Evolutionary conservation across 208 protist genomes (phyloP).

Genomic region (Wallacemonas rigidus): DNA sequence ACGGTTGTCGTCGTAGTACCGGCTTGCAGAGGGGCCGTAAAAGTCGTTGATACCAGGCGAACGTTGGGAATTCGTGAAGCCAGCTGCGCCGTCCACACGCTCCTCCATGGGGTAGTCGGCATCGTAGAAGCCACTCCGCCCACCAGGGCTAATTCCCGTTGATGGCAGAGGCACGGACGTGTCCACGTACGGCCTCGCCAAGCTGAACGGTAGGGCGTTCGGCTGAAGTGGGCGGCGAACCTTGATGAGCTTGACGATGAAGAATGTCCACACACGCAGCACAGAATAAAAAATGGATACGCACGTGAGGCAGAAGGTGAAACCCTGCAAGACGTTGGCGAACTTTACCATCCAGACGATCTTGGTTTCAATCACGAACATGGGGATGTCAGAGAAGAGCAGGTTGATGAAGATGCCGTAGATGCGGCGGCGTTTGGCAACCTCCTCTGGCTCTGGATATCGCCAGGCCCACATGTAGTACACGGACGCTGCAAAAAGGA

Average conservation of each 20-base stretch:
- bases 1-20: conserved; percentile 25
- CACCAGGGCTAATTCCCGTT: conserved; percentile 4
- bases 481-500: conserved; percentile 70
- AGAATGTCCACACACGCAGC: conserved; percentile 82
- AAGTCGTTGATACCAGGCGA: conserved; percentile 13
- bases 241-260: conserved; percentile 86
- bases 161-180: conserved; percentile 4
- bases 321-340: conserved; percentile 56
- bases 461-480: conserved; percentile 93
- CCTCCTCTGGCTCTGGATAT: conserved; percentile 85
- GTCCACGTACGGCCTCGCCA: conserved; percentile 13
- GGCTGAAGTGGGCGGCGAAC: conserved; percentile 28
- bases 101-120: conserved; percentile 3
- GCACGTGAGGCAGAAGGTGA: conserved; percentile 75
- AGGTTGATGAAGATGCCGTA: conserved; percentile 80
- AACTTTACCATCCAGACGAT: conserved; percentile 77
- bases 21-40: conserved; percentile 21
- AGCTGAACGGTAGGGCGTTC: conserved; percentile 14
- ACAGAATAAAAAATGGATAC: conserved; percentile 71
- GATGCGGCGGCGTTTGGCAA: conserved; percentile 78
- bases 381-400: conserved; percentile 78
- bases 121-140: not conserved
- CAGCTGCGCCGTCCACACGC: not conserved
- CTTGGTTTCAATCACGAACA: conserved; percentile 77
- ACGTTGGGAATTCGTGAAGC: conserved; percentile 17